These are phyloP conservation scores for Arxiozyma slooffiae DNA, from an alignment of 1,139 yeast species.

Conservation along the genomic window DNA sequence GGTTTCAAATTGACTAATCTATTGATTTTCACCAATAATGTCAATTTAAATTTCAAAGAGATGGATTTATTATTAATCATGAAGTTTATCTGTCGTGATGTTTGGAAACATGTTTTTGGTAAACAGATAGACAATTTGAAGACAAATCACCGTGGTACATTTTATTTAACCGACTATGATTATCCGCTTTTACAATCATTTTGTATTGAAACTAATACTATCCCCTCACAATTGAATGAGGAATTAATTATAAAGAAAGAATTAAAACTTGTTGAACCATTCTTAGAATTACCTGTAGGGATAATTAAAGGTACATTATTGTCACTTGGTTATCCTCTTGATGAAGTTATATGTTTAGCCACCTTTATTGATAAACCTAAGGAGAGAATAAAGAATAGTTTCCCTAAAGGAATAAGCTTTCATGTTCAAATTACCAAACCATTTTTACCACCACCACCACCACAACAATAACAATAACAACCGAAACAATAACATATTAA, in stretches of 20 bases:
- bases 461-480: neutral
- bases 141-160: slow-evolving; percentile 72
- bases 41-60: slow-evolving; percentile 37
- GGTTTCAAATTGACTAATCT: slow-evolving; percentile 70
- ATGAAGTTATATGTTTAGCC: slow-evolving; percentile 23
- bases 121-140: slow-evolving; percentile 88
- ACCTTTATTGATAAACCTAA: slow-evolving; percentile 23
- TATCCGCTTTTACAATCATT: slow-evolving; percentile 23
- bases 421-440: slow-evolving; percentile 23
- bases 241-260: slow-evolving; percentile 23
- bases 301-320: slow-evolving; percentile 65
- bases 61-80: slow-evolving; percentile 66
- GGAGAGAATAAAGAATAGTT: slow-evolving; percentile 14
- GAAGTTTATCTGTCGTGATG: slow-evolving; percentile 87
- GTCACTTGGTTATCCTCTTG: slow-evolving; percentile 24
- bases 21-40: slow-evolving; percentile 49
- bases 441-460: neutral
- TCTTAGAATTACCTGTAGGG: slow-evolving; percentile 77
- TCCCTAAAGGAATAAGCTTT: slow-evolving; percentile 28
- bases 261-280: slow-evolving; percentile 37
- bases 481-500: neutral
- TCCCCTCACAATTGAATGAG: slow-evolving; percentile 7
- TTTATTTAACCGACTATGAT: slow-evolving; percentile 27
- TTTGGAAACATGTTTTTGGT: slow-evolving; percentile 70
- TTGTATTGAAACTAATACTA: slow-evolving; percentile 8